Evolutionary conservation across 2,329 filamentous ascomycete species (phyloP), one percentile per base, ranked within the genome.

Genomic region (Cyphellophora europaea): DNA sequence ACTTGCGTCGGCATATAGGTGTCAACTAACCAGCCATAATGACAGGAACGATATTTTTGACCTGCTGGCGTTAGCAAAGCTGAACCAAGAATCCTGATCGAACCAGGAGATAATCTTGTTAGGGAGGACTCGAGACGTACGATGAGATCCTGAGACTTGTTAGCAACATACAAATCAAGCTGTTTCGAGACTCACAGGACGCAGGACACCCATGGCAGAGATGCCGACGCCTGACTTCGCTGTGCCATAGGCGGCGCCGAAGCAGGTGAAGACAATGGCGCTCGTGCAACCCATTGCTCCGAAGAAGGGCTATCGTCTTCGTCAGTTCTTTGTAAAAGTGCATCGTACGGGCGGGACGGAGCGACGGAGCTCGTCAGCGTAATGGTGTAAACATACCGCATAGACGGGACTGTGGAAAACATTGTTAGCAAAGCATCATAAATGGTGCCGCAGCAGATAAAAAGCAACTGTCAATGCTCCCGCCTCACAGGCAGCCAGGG

Each of bases 191-290:
- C 96, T 71, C 65, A 98, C 91, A 62, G 91, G 91, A 65, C 91
- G 77, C 53, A 98, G 78, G 55, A 96, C 89, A 82, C 88, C 89
- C 83, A 96, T 95, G 53, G 88, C 85, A 51, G 86, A 86, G 59
- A 98, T 94, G 76, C 91, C 91, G 53, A 96, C 91, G 71, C 91
- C 91, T 58, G 91, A 93, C 78, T 98, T 98, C 61, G 91, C 91
- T 53, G 91, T 98, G 67, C 91, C 91, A 69, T 96, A 98, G 52
- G 91, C 87, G 58, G 91, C 91, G 62, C 91, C 87, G 54, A 94
- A 80, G 67, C 86, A 93, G 62, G 87, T 93, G 74, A 94, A 94
- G 59, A 94, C 84, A 59, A 94, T 94, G 65, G 87, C 86, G 50
- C 78, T 82, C 55, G 81, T 91, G 77, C 88, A 95, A 64, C 88